Evolutionary conservation across 495 filamentous ascomycete species (phyloP), one percentile per base, ranked within the genome.

Genomic region (Aspergillus cavernicola): DNA sequence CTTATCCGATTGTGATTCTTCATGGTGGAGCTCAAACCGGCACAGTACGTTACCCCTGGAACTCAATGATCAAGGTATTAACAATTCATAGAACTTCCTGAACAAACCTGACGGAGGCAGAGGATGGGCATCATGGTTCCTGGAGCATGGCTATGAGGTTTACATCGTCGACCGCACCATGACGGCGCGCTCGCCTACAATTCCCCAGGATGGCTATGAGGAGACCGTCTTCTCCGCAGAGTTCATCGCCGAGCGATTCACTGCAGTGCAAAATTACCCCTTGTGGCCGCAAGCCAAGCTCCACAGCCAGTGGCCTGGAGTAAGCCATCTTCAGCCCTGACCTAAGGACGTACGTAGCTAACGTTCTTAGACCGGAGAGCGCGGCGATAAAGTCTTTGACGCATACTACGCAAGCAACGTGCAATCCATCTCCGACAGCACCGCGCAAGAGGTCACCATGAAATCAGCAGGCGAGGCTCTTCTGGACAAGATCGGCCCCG

Each of bases 11-110:
- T 16, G 60, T 84, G 37, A 73, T 83, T 43, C 71, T 81, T 35
- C 78, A 82, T 43, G 80, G 79, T 7, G 66, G 63, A 23, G 73
- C 65, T n/a, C 73, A 80, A 47, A 76, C 78, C 1, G 80, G 74
- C 31, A 70, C 71, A 4, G 80, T 82, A 67, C 55, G 71, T 65
- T 9, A 6, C 31, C 2, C 2, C 11, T 35, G n/a, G 6, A 19
- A 16, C 12, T 10, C 31, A 33, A 10, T 33, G 31, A 4, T 11
- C 31, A n/a, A n/a, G 3, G 4, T 19, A 37, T 23, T 48, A 33
- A 48, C 33, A 20, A 26, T 37, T 1, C n/a, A 32, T 53, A 72
- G 67, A 73, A 72, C 47, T 79, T 63, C 51, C 66, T 77, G 22
- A 73, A 73, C 55, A 80, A 70, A 16, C 76, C 76, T 1, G 75